Base-by-base conservation (phyloP, 352 stramenopile species). In the Globisporangium splendens region DNA sequence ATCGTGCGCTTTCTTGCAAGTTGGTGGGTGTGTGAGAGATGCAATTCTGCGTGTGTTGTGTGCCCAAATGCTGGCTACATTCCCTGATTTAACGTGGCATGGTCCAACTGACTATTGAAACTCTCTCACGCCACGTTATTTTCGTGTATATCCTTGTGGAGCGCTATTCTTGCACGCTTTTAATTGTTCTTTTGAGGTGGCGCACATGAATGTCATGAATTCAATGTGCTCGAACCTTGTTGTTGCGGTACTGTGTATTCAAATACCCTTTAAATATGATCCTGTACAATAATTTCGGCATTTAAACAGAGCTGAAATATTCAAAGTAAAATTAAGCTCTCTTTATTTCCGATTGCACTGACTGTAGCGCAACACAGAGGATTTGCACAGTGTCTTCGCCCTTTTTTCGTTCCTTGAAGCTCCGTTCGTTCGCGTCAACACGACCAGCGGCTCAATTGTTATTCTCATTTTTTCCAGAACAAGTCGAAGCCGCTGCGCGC, bases 351-450 rank as follows among this genome's bases (percentile, higher is more conserved):
- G 21, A 39, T 46, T 21, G 18, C 15, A 10, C 33, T 20, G 18
- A 7, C 15, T 14, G 22, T 28, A 31, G 43, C 49, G 5, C 24
- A 24, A 53, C n/a, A 17, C 8, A 35, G 17, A 11, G 3, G 42
- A 2, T 12, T 13, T 31, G 1, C 11, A 17, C 15, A 21, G 10
- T 28, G 49, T 42, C 11, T 54, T 1, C 28, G 11, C 41, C 28
- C 31, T 54, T 54, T 31, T 42, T n/a, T 15, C 12, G 8, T 21
- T 12, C 11, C 17, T 46, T 56, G 50, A 56, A 56, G 50, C 44
- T 44, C 39, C 39, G 39, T 18, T 44, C 28, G 41, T 60, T 52
- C 8, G 41, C 54, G 54, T 60, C 54, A 60, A 60, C 54, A 60
- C 39, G 11, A 44, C 39, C 12, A 12, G 13, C 12, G 12, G 12